phyloP scores from a whole-genome alignment of 306 rosid species.

The Dalbergia cultrata region DNA sequence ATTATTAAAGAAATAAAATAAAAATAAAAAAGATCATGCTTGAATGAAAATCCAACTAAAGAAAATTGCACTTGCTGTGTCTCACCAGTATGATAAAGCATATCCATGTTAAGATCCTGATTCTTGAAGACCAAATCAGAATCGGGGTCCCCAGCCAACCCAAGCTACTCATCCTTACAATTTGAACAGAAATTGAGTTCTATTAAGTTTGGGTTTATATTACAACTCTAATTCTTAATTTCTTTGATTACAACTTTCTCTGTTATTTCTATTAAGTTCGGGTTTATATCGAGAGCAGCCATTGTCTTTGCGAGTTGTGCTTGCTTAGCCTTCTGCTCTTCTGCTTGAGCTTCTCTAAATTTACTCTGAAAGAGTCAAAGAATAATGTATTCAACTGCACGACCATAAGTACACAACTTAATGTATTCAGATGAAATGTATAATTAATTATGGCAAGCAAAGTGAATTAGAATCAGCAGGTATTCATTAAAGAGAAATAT shows the following conservation, averaged over 20 bases:
- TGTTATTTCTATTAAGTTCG: constrained; percentile 88
- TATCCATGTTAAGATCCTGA: constrained; percentile 82
- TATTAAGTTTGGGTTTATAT: too few species aligned
- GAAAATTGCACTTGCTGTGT: constrained; percentile 70
- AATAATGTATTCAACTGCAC: constrained; percentile 66
- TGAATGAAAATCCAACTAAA: constrained; percentile 24
- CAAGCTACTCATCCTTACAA: constrained; percentile 86
- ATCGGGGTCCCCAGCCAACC: constrained; percentile 69
- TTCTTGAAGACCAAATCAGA: constrained; percentile 74
- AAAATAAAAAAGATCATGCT: not conserved
- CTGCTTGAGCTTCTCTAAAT: constrained; percentile 99
- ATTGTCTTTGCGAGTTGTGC: constrained; percentile 94
- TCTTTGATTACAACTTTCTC: constrained; percentile 88
- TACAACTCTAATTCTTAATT: too few species aligned
- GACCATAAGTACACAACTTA: constrained; percentile 47
- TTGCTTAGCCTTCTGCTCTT: constrained; percentile 92
- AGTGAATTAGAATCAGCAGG: not conserved
- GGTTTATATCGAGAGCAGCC: constrained; percentile 96
- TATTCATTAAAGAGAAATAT: constrained; percentile 19
- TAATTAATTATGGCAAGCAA: not conserved
- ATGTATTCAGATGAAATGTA: constrained; percentile 40
- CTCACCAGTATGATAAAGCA: constrained; percentile 89
- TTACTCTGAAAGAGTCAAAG: too few species aligned
- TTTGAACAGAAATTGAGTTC: too few species aligned
- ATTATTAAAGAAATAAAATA: not conserved